phyloP scores from a whole-genome alignment of 192 early-diverging fungal species.

The Helicostylum pulchrum region DNA sequence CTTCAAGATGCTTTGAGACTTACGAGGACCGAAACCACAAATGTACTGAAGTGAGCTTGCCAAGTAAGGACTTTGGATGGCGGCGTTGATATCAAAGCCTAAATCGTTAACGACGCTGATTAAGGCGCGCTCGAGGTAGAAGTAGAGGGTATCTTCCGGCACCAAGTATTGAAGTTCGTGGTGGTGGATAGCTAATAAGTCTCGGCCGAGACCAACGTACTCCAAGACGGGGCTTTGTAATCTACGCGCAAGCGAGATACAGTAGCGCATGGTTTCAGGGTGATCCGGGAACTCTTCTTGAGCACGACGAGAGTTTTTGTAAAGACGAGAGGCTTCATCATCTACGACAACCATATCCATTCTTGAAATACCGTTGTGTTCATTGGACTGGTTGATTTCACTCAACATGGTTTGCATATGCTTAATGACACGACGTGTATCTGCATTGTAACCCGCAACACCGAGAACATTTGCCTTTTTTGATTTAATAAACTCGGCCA shows the following conservation, averaged over 20 bases:
- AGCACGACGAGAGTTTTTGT: constrained; percentile 74
- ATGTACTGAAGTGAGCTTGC: constrained; percentile 81
- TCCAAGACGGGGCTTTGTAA: constrained; percentile 80
- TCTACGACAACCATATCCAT: constrained; percentile 71
- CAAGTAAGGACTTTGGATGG: constrained; percentile 62
- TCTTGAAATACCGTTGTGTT: constrained; percentile 11
- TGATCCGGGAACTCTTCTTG: constrained; percentile 66
- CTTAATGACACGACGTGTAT: constrained; percentile 72
- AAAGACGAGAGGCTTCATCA: constrained; percentile 87
- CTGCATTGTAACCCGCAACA: constrained; percentile 73
- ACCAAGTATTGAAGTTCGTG: constrained; percentile 75
- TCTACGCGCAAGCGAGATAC: constrained; percentile 77
- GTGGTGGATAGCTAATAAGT: constrained; percentile 62
- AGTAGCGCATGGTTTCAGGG: constrained; percentile 77
- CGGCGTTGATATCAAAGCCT: constrained; percentile 91
- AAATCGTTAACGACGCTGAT: constrained; percentile 80
- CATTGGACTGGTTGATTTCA: constrained; percentile 41
- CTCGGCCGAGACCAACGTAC: constrained; percentile 72
- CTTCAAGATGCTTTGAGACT: constrained; percentile 75
- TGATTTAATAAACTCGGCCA: constrained; percentile 57
- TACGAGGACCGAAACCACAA: constrained; percentile 90
- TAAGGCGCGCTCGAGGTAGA: constrained; percentile 77
- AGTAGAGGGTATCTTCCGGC: constrained; percentile 61
- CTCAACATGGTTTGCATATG: constrained; percentile 56
- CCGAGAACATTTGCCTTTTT: constrained; percentile 75